Evolutionary conservation across 768 basidiomycete species (phyloP), one percentile per base, ranked within the genome.

Genomic region (Trametes cubensis): DNA sequence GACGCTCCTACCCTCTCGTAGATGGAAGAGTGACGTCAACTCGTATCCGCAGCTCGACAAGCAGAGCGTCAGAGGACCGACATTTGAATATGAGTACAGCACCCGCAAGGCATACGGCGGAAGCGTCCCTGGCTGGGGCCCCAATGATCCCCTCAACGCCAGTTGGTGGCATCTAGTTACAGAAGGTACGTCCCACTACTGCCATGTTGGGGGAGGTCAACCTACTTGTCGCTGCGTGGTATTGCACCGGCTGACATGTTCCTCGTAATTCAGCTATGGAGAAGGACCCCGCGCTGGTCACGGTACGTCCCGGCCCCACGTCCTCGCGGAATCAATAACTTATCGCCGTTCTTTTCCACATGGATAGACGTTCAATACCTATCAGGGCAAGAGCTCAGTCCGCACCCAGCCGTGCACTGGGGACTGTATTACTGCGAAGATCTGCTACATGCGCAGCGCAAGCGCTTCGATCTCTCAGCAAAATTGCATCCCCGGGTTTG

Each of bases 121-220:
- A 40, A 82, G 74, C 55, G 80, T 87, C 53, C 72, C 79, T 1
- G 77, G 81, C 38, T 92, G 90, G 90, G 76, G 79, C 26, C 70
- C 75, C 3, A 77, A 79, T 56, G 89, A 89, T 69, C 90, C 90
- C 0, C 73, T 92, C 63, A 92, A 92, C 62, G 88, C 88, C 7
- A 91, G 90, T 11, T 92, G 87, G 86, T 92, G 90, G 90, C 90
- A 91, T 67, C 81, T 73, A 48, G 87, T 92, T 44, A 91, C 90
- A 11, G 88, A 90, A 74, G 81, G 88, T 86, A 58, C 64, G 80
- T 75, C 30, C 11, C 41, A 26, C 3, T 34, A 3, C 18, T 10
- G 34, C 34, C 34, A 34, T 4, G 10, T 11, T 34, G 34, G 28
- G 28, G 28, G 8, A 4, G 4, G 28, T 8, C 28, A 8, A 30